These are phyloP conservation scores for Bauhinia variegata DNA, from an alignment of 306 rosid genomes.

Conservation along the genomic window DNA sequence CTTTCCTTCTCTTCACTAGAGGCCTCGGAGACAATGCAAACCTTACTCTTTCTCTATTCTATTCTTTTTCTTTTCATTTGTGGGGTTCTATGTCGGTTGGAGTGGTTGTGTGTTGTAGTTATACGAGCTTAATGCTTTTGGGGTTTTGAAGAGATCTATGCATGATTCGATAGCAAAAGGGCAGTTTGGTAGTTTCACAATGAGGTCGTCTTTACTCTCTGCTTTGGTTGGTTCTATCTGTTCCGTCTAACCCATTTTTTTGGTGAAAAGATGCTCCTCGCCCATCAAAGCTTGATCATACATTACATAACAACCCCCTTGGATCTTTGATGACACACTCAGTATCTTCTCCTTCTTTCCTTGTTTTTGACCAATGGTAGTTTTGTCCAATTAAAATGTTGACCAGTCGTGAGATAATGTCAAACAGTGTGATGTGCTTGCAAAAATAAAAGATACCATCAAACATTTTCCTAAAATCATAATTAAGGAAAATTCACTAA, in stretches of 20 bases:
- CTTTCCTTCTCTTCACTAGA: constrained; percentile 36
- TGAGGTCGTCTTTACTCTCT: constrained; percentile 27
- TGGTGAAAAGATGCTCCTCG: constrained; percentile 17
- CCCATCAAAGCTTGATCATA: constrained; percentile 28
- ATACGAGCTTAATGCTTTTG: not conserved
- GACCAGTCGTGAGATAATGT: constrained; percentile 29
- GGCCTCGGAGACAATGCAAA: constrained; percentile 39
- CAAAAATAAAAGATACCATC: too few species aligned
- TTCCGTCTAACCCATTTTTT: constrained; percentile 41
- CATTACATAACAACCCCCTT: constrained; percentile 22
- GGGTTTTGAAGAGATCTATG: too few species aligned
- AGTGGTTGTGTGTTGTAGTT: constrained; percentile 32
- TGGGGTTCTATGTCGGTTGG: constrained; percentile 46
- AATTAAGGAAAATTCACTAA: too few species aligned
- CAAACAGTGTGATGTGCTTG: too few species aligned
- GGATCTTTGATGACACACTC: not conserved
- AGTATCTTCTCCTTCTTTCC: constrained; percentile 32
- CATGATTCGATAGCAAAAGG: constrained; percentile 26
- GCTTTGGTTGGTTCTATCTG: constrained; percentile 34
- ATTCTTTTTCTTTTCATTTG: constrained; percentile 30
- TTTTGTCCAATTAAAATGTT: constrained; percentile 22
- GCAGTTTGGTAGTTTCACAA: constrained; percentile 29
- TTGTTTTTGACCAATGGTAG: constrained; percentile 42
- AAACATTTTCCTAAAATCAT: too few species aligned
- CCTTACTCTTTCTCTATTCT: constrained; percentile 22